Evolutionary conservation across 2,329 filamentous ascomycete genomes (phyloP).

Genomic region (Ophiostoma ulmi): DNA sequence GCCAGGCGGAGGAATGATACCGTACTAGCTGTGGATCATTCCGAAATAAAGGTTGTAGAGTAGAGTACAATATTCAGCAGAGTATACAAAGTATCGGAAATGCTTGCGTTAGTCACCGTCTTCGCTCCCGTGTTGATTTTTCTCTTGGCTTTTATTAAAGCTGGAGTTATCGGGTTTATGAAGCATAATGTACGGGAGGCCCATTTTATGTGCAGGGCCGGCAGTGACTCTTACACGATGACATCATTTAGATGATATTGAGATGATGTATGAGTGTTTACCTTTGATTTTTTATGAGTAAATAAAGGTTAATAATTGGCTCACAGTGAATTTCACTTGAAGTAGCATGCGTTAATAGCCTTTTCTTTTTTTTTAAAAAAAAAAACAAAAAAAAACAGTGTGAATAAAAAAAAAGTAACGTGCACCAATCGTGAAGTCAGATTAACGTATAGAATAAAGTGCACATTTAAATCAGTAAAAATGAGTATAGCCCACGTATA

Average conservation of each 20-base stretch:
- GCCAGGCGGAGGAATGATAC: constrained; percentile 5
- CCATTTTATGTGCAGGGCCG: neutral
- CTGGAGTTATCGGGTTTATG: constrained; percentile 5
- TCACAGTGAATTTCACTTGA: too few species aligned
- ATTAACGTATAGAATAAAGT: too few species aligned
- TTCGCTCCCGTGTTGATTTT: neutral
- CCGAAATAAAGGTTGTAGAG: neutral
- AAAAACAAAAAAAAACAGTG: too few species aligned
- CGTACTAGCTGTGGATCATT: neutral
- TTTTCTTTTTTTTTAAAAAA: too few species aligned
- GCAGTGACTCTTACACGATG: neutral
- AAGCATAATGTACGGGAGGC: neutral
- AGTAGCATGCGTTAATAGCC: too few species aligned
- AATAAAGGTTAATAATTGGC: too few species aligned
- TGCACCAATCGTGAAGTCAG: too few species aligned
- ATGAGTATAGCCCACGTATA: too few species aligned
- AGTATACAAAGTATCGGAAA: neutral
- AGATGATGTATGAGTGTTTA: too few species aligned
- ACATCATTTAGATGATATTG: neutral
- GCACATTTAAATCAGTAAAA: too few species aligned
- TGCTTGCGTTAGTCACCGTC: neutral
- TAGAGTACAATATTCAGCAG: neutral
- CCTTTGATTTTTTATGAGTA: too few species aligned
- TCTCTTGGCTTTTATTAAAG: neutral
- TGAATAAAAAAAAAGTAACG: too few species aligned